phyloP scores from a whole-genome alignment of 2,329 filamentous ascomycete species.

The Stagonosporopsis chrysanthemi region DNA sequence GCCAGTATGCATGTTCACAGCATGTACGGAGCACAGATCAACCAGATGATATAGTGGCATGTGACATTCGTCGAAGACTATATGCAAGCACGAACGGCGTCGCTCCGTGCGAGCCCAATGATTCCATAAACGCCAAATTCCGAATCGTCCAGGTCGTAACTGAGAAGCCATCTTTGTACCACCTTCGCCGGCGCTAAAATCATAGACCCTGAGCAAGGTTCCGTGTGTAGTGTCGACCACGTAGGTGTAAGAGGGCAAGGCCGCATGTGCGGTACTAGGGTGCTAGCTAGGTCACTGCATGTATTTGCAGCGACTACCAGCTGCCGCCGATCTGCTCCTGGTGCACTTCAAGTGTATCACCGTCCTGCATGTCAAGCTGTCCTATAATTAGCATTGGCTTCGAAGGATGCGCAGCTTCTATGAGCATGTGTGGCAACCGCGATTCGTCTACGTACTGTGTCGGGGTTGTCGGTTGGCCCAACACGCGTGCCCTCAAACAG shows the following conservation, averaged over 20 bases:
- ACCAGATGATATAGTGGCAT: slow-evolving; percentile 24
- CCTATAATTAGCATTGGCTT: slow-evolving; percentile 21
- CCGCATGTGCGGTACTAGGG: slow-evolving; percentile 6
- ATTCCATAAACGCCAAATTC: slow-evolving; percentile 42
- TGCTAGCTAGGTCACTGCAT: slow-evolving; percentile 12
- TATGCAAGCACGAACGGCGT: slow-evolving; percentile 35
- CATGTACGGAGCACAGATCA: neutral
- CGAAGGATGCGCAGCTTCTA: neutral
- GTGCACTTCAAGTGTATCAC: slow-evolving; percentile 95
- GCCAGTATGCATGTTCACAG: neutral
- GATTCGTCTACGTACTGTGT: slow-evolving; percentile 71
- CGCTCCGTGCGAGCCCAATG: slow-evolving; percentile 29
- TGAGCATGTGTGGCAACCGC: neutral
- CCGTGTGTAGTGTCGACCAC: slow-evolving; percentile 7
- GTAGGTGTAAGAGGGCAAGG: slow-evolving; percentile 3
- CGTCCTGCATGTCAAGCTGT: slow-evolving; percentile 95
- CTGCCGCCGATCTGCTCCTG: slow-evolving; percentile 94
- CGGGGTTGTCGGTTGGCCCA: slow-evolving; percentile 86
- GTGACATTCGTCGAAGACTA: slow-evolving; percentile 28
- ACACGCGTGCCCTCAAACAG: slow-evolving; percentile 96
- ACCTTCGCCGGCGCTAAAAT: slow-evolving; percentile 31
- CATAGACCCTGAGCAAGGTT: slow-evolving; percentile 19
- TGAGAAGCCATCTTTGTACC: slow-evolving; percentile 24
- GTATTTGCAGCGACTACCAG: slow-evolving; percentile 33
- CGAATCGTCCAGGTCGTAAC: slow-evolving; percentile 36